phyloP scores from a whole-genome alignment of 495 filamentous ascomycete species.

The Aspergillus panamensis region DNA sequence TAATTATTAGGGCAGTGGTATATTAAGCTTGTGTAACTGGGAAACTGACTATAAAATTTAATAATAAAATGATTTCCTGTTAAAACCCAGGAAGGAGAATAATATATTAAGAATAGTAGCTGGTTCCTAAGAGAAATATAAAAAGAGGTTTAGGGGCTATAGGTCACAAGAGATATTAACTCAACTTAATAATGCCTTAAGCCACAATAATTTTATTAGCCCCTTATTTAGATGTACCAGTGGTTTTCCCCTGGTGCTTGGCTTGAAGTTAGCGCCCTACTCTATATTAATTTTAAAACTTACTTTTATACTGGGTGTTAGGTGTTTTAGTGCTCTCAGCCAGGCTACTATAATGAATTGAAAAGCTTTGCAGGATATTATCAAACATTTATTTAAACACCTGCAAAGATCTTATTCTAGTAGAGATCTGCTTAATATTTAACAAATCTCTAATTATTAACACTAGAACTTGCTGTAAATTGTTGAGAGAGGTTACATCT shows the following conservation, averaged over 20 bases:
- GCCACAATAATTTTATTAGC: not conserved
- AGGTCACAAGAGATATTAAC: not conserved
- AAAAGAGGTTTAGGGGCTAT: not conserved
- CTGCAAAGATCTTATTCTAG: constrained; percentile 25
- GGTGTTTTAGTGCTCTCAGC: not conserved
- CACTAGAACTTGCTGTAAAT: constrained; percentile 32
- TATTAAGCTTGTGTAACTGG: not conserved
- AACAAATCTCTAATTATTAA: constrained; percentile 37
- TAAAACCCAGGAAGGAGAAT: not conserved
- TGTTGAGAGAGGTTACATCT: constrained; percentile 28
- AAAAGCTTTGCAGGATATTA: constrained; percentile 9
- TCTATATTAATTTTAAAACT: constrained; percentile 1
- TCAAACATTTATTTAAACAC: constrained; percentile 27
- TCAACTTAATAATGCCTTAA: not conserved
- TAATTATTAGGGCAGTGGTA: not conserved
- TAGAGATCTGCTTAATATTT: constrained; percentile 28
- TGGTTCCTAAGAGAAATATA: not conserved
- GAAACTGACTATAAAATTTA: not conserved
- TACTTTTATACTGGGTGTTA: not conserved
- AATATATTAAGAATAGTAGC: not conserved
- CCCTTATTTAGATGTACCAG: not conserved
- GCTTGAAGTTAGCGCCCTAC: constrained; percentile 1
- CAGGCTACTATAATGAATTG: not conserved
- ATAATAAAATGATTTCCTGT: not conserved
- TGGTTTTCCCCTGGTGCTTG: not conserved